phyloP scores from a whole-genome alignment of 1,284 basidiomycete species.

The Mycosarcoma mackinlayi region DNA sequence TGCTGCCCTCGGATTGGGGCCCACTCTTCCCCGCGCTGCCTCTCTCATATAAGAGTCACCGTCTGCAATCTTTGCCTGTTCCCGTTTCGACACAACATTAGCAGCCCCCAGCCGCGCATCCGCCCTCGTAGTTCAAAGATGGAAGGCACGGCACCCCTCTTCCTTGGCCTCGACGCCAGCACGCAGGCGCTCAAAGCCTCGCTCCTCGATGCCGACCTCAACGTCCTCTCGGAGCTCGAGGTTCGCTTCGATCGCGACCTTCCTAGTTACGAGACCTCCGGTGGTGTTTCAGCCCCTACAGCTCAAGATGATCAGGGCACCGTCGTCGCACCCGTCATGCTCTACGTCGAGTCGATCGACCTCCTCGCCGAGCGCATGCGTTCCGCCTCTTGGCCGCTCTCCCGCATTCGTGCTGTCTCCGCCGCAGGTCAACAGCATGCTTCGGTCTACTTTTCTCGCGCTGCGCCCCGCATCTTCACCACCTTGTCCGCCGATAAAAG shows the following conservation, averaged over 20 bases:
- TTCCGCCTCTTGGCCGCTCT: slow-evolving; percentile 74
- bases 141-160: slow-evolving; percentile 70
- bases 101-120: too few relatives aligned
- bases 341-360: slow-evolving; percentile 88
- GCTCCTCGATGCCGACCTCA: slow-evolving; percentile 74
- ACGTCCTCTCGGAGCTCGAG: slow-evolving; percentile 77
- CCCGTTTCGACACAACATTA: too few relatives aligned
- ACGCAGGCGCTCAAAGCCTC: slow-evolving; percentile 84
- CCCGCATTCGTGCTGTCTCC: slow-evolving; percentile 75
- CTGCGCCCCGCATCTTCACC: slow-evolving; percentile 73
- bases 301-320: slow-evolving; percentile 67
- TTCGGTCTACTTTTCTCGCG: slow-evolving; percentile 83
- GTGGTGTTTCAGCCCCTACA: slow-evolving; percentile 69
- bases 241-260: slow-evolving; percentile 86
- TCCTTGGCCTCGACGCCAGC: slow-evolving; percentile 86
- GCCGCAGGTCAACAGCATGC: slow-evolving; percentile 92
- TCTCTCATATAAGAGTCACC: background rate
- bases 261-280: slow-evolving; percentile 76
- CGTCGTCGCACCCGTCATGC: slow-evolving; percentile 80
- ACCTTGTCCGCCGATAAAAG: slow-evolving; percentile 73
- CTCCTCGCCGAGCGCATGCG: slow-evolving; percentile 79
- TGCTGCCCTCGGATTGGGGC: too few relatives aligned
- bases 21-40: background rate
- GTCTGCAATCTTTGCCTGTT: too few relatives aligned
- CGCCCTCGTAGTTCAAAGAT: slow-evolving; percentile 8